Evolutionary conservation across 2,329 filamentous ascomycete species (phyloP).

Genomic region (Elsinoe necatrix): DNA sequence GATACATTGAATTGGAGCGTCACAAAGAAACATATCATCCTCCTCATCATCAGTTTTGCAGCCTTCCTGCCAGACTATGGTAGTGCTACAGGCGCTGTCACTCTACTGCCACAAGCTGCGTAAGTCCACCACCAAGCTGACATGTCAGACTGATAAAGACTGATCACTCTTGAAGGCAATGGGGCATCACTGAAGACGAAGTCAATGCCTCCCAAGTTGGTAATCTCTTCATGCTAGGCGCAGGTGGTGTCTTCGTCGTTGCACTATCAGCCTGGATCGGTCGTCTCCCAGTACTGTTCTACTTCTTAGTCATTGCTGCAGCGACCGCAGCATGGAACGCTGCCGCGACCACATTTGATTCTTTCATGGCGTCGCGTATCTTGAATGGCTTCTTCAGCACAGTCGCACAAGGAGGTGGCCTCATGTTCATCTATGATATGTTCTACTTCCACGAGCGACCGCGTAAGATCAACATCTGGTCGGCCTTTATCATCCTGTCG

Average conservation of each 20-base stretch:
- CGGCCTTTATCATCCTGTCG: conserved; percentile 30
- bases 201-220: conserved; percentile 36
- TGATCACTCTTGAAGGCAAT: conserved; percentile 21
- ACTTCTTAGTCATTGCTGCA: conserved; percentile 31
- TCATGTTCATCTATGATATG: conserved; percentile 46
- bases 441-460: conserved; percentile 52
- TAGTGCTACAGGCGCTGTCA: conserved; percentile 35
- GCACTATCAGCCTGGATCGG: conserved; percentile 37
- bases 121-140: conserved; percentile 9
- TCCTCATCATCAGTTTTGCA: conserved; percentile 33
- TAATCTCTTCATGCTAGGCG: conserved; percentile 39
- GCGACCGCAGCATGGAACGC: conserved; percentile 35
- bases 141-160: neutral
- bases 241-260: conserved; percentile 36
- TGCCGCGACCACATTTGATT: conserved; percentile 30
- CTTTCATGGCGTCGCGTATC: conserved; percentile 36
- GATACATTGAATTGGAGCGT: conserved; percentile 26
- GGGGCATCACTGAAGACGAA: conserved; percentile 32
- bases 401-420: conserved; percentile 34
- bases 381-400: conserved; percentile 40
- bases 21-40: conserved; percentile 32
- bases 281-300: conserved; percentile 38
- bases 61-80: conserved; percentile 38
- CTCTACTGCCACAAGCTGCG: conserved; percentile 33
- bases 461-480: conserved; percentile 34